These are phyloP conservation scores for Prinsepia uniflora DNA, from an alignment of 306 rosid species.

Conservation along the genomic window DNA sequence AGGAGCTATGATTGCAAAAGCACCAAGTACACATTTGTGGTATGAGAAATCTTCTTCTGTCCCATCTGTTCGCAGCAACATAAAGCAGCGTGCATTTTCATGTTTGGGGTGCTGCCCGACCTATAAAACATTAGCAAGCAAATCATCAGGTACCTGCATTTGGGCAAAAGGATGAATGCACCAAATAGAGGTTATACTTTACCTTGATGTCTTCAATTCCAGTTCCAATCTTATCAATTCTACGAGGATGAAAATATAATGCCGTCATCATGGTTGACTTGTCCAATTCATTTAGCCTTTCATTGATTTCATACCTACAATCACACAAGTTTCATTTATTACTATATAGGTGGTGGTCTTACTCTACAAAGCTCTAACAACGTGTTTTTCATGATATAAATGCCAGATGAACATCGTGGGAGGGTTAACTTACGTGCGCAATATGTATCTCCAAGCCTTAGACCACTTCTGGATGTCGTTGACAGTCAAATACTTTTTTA, in stretches of 20 bases:
- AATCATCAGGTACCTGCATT: conserved; percentile 5
- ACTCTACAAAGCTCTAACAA: background rate
- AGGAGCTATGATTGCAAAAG: conserved; percentile 63
- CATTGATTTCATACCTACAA: conserved; percentile 57
- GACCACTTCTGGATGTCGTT: conserved; percentile 55
- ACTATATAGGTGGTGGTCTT: background rate
- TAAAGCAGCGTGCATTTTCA: conserved; percentile 61
- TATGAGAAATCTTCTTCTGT: conserved; percentile 75
- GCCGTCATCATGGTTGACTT: conserved; percentile 51
- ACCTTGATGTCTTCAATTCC: conserved; percentile 72
- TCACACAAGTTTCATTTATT: conserved; percentile 22
- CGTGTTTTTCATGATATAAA: background rate
- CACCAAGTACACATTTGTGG: conserved; percentile 71
- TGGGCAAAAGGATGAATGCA: background rate
- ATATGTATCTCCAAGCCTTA: conserved; percentile 37
- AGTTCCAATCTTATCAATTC: conserved; percentile 53
- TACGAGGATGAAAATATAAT: conserved; percentile 66
- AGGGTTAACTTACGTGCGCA: conserved; percentile 58
- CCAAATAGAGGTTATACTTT: background rate
- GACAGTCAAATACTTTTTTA: conserved; percentile 40
- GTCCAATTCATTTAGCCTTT: conserved; percentile 53
- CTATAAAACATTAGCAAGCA: conserved; percentile 32
- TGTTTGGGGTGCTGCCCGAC: conserved; percentile 59
- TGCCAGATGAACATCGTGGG: background rate
- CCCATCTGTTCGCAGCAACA: conserved; percentile 59